A percentile compares a stretch with the other conserved stretches of the same genome.
phyloP scores from a whole-genome alignment of 768 basidiomycete genomes.

The Mycena maculata region DNA sequence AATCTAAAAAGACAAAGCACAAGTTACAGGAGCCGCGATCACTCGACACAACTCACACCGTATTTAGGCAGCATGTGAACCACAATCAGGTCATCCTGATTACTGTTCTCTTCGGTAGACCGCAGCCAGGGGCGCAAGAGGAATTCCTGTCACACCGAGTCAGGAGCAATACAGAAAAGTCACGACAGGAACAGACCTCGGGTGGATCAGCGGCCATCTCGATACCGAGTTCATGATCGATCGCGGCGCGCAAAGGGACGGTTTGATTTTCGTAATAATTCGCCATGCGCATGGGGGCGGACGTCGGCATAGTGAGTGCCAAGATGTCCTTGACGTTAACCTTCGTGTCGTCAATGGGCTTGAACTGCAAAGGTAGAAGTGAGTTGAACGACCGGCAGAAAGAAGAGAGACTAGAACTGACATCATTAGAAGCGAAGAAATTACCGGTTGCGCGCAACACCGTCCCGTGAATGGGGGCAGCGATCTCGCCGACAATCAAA shows the following conservation, averaged over 20 bases:
- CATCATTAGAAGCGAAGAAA: not conserved
- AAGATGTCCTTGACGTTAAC: not conserved
- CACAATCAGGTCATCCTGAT: not conserved
- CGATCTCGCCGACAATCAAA: not conserved
- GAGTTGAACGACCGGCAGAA: too few relatives aligned
- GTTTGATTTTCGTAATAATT: constrained; percentile 3
- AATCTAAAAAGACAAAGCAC: not conserved
- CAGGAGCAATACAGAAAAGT: not conserved
- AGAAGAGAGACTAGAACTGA: not conserved
- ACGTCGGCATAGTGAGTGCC: not conserved
- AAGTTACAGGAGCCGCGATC: not conserved
- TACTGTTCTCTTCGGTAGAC: not conserved
- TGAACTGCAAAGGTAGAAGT: not conserved
- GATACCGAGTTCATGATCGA: not conserved
- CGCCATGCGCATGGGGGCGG: not conserved
- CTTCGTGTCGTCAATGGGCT: constrained; percentile 6
- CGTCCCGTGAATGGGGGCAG: not conserved
- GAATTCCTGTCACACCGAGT: not conserved
- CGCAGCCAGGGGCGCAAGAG: not conserved
- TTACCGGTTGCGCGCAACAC: not conserved
- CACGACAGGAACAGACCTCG: not conserved
- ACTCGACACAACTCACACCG: not conserved
- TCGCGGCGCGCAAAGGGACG: not conserved
- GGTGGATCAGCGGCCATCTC: not conserved
- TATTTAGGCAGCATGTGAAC: constrained; percentile 7